A percentile compares a stretch with the other conserved stretches of the same genome.
phyloP scores from a whole-genome alignment of 768 basidiomycete species.

The Leccinum olivaceopallidum region DNA sequence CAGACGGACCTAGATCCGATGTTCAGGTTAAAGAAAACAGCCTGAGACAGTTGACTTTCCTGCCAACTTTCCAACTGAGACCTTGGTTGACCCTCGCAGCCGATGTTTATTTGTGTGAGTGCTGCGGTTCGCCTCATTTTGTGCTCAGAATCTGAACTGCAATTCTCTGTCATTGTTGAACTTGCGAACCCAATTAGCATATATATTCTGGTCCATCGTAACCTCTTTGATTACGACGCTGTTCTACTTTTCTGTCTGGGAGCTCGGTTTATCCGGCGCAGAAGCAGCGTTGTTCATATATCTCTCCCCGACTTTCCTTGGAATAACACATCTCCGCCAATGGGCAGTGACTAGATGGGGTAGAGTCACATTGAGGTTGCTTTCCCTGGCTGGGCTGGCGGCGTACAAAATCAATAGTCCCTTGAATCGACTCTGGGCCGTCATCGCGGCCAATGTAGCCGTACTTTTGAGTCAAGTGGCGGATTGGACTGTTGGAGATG shows the following conservation, averaged over 20 bases:
- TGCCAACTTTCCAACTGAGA: slow-evolving; percentile 7
- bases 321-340: slow-evolving; percentile 42
- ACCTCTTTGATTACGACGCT: slow-evolving; percentile 77
- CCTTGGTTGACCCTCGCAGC: slow-evolving; percentile 36
- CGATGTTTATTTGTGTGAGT: slow-evolving; percentile 59
- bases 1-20: slow-evolving; percentile 1
- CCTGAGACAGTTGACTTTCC: background rate
- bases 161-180: background rate
- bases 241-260: slow-evolving; percentile 94
- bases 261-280: slow-evolving; percentile 80
- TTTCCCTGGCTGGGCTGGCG: slow-evolving; percentile 53
- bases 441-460: slow-evolving; percentile 53
- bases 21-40: background rate
- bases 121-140: background rate
- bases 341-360: slow-evolving; percentile 40
- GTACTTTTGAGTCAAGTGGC: slow-evolving; percentile 51
- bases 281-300: slow-evolving; percentile 74
- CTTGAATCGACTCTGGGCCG: slow-evolving; percentile 53
- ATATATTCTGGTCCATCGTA: slow-evolving; percentile 80
- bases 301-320: slow-evolving; percentile 67
- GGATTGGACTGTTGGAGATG: slow-evolving; percentile 50
- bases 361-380: slow-evolving; percentile 45
- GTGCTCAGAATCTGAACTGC: slow-evolving; percentile 8
- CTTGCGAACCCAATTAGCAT: slow-evolving; percentile 45
- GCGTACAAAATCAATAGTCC: slow-evolving; percentile 55